phyloP scores from a whole-genome alignment of 2,329 filamentous ascomycete genomes.

The Dactylella cylindrospora region DNA sequence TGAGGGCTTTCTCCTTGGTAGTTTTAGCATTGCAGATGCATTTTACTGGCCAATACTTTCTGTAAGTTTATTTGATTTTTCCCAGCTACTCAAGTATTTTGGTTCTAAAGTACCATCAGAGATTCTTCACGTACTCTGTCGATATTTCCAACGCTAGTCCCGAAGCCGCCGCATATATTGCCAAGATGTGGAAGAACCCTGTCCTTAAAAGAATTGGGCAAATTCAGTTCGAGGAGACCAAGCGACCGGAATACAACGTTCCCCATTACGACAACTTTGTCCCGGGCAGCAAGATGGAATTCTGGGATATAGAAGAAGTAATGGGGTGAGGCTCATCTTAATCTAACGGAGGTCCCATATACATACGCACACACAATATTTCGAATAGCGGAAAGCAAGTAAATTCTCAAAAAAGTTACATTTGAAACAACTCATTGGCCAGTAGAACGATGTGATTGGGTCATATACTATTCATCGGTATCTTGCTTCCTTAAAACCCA shows the following conservation, averaged over 20 bases:
- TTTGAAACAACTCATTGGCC: too few species aligned
- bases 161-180: slow-evolving; percentile 22
- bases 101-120: not conserved
- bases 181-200: slow-evolving; percentile 37
- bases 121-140: slow-evolving; percentile 35
- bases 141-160: slow-evolving; percentile 11
- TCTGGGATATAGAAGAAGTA: slow-evolving; percentile 22
- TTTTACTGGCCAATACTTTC: slow-evolving; percentile 41
- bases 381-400: too few species aligned
- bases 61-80: not conserved
- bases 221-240: slow-evolving; percentile 22
- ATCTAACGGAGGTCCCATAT: too few species aligned
- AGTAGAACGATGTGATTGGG: too few species aligned
- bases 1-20: slow-evolving; percentile 25
- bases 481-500: too few species aligned
- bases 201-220: slow-evolving; percentile 27
- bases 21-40: slow-evolving; percentile 34
- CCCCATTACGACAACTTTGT: slow-evolving; percentile 38
- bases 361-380: too few species aligned
- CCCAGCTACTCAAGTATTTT: not conserved
- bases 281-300: slow-evolving; percentile 25
- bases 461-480: too few species aligned
- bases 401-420: too few species aligned
- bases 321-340: slow-evolving; percentile 14
- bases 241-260: slow-evolving; percentile 29